These are phyloP conservation scores for Halenospora varia DNA, from an alignment of 495 filamentous ascomycete species.

Conservation along the genomic window DNA sequence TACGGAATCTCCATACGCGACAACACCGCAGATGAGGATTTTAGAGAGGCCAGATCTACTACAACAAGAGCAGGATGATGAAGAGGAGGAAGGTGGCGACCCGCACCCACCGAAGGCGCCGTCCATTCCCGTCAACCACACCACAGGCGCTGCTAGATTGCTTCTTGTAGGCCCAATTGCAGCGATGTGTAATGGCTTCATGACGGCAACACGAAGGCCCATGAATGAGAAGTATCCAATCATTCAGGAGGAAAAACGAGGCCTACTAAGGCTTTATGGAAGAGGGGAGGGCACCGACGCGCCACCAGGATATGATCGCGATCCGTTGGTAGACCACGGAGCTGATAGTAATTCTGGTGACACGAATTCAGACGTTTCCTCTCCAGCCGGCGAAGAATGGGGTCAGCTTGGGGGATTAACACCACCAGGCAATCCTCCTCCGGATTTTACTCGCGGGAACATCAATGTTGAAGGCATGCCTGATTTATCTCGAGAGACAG, in stretches of 20 bases:
- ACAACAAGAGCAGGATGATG: constrained; percentile 2
- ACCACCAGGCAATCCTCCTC: constrained; percentile 25
- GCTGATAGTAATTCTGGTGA: constrained; percentile 24
- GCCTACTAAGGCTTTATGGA: constrained; percentile 71
- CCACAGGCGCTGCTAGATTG: constrained; percentile 73
- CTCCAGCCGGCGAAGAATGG: constrained; percentile 34
- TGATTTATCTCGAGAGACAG: constrained; percentile 57
- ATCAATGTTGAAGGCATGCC: constrained; percentile 58
- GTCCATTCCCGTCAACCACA: constrained; percentile 74
- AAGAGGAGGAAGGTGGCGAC: constrained; percentile 33
- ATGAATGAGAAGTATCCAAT: constrained; percentile 55
- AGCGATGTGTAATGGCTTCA: constrained; percentile 42
- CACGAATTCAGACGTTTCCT: constrained; percentile 43
- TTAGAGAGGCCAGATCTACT: background rate
- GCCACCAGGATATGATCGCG: constrained; percentile 31
- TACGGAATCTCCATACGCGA: constrained; percentile 8
- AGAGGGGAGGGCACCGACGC: constrained; percentile 67
- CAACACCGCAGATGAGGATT: constrained; percentile 1
- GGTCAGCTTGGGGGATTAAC: constrained; percentile 44
- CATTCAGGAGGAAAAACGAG: constrained; percentile 68
- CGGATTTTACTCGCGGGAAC: constrained; percentile 35
- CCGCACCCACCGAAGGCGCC: constrained; percentile 47
- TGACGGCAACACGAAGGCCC: constrained; percentile 42
- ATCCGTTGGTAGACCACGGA: constrained; percentile 25
- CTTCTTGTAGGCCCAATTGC: constrained; percentile 67